phyloP scores from a whole-genome alignment of 2,329 filamentous ascomycete species.

The Emergomyces pasteurianus region DNA sequence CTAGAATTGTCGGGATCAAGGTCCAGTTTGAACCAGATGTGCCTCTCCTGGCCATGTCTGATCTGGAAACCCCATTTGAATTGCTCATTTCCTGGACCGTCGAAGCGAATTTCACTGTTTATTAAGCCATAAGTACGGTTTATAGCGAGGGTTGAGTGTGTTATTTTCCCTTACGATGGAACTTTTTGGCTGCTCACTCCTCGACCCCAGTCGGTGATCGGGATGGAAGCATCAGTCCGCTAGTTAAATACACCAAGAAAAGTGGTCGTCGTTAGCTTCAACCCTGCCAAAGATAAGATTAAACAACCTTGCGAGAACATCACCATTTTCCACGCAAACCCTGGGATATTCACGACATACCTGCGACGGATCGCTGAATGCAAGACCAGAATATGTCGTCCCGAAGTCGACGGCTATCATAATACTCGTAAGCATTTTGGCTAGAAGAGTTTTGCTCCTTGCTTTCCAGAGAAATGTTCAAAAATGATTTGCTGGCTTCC shows the following conservation, averaged over 20 bases:
- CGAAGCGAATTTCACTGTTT: slow-evolving; percentile 1
- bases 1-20: background rate
- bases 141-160: background rate
- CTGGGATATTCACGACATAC: background rate
- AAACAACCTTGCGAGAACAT: background rate
- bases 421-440: slow-evolving; percentile 1
- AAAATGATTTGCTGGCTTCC: background rate
- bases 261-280: background rate
- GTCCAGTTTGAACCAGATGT: slow-evolving; percentile 3
- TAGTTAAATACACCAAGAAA: background rate
- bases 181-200: slow-evolving; percentile 3
- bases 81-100: background rate
- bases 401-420: slow-evolving; percentile 3
- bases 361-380: slow-evolving; percentile 2
- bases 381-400: slow-evolving; percentile 1
- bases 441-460: background rate
- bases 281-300: too few species aligned
- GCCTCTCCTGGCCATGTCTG: slow-evolving; percentile 1
- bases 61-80: slow-evolving; percentile 3
- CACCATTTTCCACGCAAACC: background rate
- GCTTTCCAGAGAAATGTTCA: background rate
- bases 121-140: background rate
- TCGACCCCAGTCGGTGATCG: slow-evolving; percentile 1
- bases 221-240: background rate
- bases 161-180: slow-evolving; percentile 1